These are phyloP conservation scores for Suillus subalutaceus DNA, from an alignment of 768 basidiomycete species.

Conservation along the genomic window DNA sequence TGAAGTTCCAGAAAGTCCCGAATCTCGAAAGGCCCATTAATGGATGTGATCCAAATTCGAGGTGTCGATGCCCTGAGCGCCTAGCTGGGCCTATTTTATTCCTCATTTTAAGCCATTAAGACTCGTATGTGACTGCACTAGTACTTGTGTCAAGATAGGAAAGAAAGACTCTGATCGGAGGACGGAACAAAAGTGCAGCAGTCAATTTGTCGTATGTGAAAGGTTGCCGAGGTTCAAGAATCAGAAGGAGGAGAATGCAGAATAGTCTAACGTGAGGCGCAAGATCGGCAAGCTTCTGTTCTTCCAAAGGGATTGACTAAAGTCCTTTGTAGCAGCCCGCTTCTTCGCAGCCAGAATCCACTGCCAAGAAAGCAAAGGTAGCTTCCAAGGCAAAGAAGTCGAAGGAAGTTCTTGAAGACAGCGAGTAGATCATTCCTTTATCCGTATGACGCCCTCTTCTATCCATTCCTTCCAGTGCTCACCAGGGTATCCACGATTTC, in stretches of 20 bases:
- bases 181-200: too few relatives aligned
- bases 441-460: background rate
- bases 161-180: too few relatives aligned
- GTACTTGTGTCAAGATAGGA: too few relatives aligned
- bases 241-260: conserved; percentile 44
- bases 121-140: too few relatives aligned
- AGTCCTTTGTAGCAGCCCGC: conserved; percentile 39
- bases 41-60: too few relatives aligned
- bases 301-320: conserved; percentile 12
- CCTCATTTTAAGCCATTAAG: too few relatives aligned
- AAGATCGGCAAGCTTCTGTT: conserved; percentile 47
- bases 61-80: too few relatives aligned
- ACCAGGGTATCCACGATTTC: background rate
- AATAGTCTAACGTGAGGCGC: conserved; percentile 59
- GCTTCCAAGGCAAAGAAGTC: conserved; percentile 41
- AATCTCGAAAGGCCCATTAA: too few relatives aligned
- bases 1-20: too few relatives aligned
- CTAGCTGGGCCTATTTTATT: too few relatives aligned
- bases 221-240: conserved; percentile 43
- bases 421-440: conserved; percentile 22
- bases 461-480: background rate
- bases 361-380: conserved; percentile 42
- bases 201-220: too few relatives aligned
- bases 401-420: conserved; percentile 48
- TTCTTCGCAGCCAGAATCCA: conserved; percentile 46